These are phyloP conservation scores for Leishmania arabica DNA, from an alignment of 208 protist genomes.

Conservation along the genomic window DNA sequence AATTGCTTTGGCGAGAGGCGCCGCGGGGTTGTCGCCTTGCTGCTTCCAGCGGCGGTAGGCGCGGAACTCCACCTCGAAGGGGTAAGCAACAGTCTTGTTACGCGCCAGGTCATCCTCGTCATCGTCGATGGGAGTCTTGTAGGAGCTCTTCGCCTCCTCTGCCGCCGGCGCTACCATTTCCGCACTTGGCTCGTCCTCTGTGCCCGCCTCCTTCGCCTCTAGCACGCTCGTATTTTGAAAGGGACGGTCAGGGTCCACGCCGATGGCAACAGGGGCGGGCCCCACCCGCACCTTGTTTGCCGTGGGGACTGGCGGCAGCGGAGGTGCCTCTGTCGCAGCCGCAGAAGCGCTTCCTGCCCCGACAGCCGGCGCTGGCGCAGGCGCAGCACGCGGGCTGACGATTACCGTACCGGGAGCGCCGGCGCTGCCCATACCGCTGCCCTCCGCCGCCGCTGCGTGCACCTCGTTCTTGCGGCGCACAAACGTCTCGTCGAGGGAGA, in stretches of 20 bases:
- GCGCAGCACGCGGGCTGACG: not conserved
- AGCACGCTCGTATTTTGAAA: conserved; percentile 1
- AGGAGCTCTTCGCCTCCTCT: conserved; percentile 16
- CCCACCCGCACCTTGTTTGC: conserved; percentile 15
- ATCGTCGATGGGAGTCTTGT: not conserved
- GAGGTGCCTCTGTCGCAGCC: not conserved
- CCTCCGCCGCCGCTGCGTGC: conserved; percentile 8
- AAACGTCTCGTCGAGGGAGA: conserved; percentile 81
- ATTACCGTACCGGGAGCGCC: not conserved
- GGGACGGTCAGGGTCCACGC: conserved; percentile 1
- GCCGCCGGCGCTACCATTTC: not conserved
- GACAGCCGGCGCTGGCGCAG: not conserved
- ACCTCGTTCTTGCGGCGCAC: conserved; percentile 26
- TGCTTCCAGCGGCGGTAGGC: conserved; percentile 83
- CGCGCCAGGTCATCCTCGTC: conserved; percentile 38
- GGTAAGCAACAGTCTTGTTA: conserved; percentile 87
- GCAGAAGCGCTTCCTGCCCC: not conserved
- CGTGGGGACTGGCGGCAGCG: not conserved
- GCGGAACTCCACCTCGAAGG: conserved; percentile 86
- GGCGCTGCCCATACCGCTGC: not conserved
- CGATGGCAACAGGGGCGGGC: conserved; percentile 23
- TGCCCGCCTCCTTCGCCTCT: not conserved
- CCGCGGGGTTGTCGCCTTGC: conserved; percentile 69
- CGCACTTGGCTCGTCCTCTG: conserved; percentile 2
- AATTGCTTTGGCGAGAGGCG: conserved; percentile 74